Percentiles rank a stretch among this genome's conserved stretches.
These are phyloP conservation scores for Geotrichum carabidarum DNA, from an alignment of 1,139 yeast species.

Conservation along the genomic window DNA sequence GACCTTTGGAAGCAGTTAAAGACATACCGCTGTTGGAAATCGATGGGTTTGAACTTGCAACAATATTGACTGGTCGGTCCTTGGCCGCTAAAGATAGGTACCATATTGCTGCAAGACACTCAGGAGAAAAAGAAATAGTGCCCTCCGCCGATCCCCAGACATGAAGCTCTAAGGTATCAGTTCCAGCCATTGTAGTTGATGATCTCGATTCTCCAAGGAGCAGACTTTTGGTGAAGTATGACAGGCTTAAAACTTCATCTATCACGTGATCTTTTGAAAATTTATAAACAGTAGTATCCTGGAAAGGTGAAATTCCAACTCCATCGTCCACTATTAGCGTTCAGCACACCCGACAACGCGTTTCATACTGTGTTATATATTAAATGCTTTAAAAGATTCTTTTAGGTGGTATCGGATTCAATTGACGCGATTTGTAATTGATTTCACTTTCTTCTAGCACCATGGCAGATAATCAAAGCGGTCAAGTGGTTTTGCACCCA, in stretches of 20 bases:
- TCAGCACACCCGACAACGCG: background rate
- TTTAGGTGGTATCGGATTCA: background rate
- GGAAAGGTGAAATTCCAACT: background rate
- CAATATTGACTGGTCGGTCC: conserved; percentile 37
- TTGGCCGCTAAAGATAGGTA: conserved; percentile 32
- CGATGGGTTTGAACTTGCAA: conserved; percentile 57
- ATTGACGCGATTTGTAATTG: background rate
- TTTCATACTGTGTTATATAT: background rate
- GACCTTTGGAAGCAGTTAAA: background rate
- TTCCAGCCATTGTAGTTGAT: background rate
- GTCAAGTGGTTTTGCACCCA: too few species aligned
- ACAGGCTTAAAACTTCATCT: background rate
- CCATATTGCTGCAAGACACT: conserved; percentile 43
- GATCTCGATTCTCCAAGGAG: background rate
- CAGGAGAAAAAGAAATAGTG: conserved; percentile 41
- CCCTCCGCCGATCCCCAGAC: conserved; percentile 50
- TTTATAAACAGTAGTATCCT: background rate
- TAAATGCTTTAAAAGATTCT: background rate
- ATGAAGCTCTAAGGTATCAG: conserved; percentile 42
- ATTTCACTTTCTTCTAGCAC: background rate
- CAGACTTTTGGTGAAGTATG: background rate
- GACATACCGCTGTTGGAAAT: conserved; percentile 36
- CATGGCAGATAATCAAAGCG: background rate
- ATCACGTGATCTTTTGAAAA: background rate
- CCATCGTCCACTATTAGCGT: background rate